Evolutionary conservation across 257 asterid species (phyloP).

Genomic region (Perilla frutescens): DNA sequence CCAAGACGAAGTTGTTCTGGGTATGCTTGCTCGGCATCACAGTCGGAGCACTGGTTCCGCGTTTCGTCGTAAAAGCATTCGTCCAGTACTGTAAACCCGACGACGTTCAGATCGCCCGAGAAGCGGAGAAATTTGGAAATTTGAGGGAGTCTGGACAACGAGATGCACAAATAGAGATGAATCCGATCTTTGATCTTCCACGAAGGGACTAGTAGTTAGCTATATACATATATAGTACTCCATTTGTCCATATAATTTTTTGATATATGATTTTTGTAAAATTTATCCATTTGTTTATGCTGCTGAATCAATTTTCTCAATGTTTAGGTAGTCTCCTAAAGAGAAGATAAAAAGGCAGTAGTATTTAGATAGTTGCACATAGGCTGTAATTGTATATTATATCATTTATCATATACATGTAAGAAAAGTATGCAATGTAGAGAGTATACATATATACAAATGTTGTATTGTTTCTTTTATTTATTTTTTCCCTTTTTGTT

Average conservation of each 20-base stretch:
- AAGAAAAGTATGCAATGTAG: conserved; percentile 11
- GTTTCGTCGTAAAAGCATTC: conserved; percentile 63
- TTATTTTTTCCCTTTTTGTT: too few species aligned
- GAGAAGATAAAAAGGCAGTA: conserved; percentile 33
- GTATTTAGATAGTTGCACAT: conserved; percentile 46
- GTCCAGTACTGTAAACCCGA: conserved; percentile 56
- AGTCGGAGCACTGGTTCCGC: conserved; percentile 76
- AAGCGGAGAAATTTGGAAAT: conserved; percentile 68
- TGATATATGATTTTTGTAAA: conserved; percentile 27
- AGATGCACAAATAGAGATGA: conserved; percentile 68
- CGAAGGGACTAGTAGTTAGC: conserved; percentile 35
- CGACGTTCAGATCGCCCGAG: conserved; percentile 81
- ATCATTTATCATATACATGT: conserved; percentile 24
- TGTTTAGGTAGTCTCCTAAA: conserved; percentile 20
- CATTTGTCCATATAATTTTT: not conserved
- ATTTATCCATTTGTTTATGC: conserved; percentile 40
- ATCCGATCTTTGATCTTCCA: conserved; percentile 49
- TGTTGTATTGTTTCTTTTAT: not conserved
- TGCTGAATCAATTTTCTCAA: conserved; percentile 30
- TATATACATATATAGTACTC: not conserved
- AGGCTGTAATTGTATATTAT: conserved; percentile 59
- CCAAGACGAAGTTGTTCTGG: conserved; percentile 72
- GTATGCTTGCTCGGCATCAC: conserved; percentile 67
- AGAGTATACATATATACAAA: not conserved
- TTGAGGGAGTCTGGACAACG: conserved; percentile 30